Conservation (phyloP, 805 yeast species). For the Blastobotrys attinorum region DNA sequence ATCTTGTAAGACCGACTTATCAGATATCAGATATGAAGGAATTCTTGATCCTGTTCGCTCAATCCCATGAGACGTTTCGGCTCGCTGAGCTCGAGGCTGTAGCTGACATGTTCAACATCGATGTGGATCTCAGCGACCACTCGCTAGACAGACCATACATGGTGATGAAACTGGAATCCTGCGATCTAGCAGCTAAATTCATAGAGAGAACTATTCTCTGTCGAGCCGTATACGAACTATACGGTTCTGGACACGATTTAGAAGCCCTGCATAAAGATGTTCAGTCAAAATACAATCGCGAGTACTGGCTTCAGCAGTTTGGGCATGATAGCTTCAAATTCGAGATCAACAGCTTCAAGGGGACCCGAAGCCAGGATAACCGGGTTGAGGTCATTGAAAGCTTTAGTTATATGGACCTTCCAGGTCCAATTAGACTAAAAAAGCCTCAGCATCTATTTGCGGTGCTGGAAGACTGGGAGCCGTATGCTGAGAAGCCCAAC, state of each 20-base stretch:
- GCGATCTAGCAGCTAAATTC: constrained; percentile 56
- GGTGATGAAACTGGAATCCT: constrained; percentile 56
- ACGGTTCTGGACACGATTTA: constrained; percentile 61
- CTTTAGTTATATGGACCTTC: constrained; percentile 59
- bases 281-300: constrained; percentile 25
- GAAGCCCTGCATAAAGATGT: constrained; percentile 52
- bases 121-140: constrained; percentile 53
- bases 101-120: constrained; percentile 54
- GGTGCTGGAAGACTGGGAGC: constrained; percentile 64
- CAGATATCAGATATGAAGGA: constrained; percentile 24
- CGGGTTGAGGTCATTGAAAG: constrained; percentile 61
- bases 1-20: no score
- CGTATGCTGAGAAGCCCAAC: constrained; percentile 40
- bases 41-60: constrained; percentile 79
- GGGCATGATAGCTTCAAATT: constrained; percentile 55
- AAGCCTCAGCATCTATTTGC: constrained; percentile 64
- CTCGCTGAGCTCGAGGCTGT: constrained; percentile 76
- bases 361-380: constrained; percentile 44
- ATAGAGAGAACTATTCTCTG: constrained; percentile 62
- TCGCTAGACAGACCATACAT: constrained; percentile 59
- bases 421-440: constrained; percentile 74
- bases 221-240: constrained; percentile 72
- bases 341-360: constrained; percentile 71
- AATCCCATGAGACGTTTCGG: constrained; percentile 71
- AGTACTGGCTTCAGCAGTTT: constrained; percentile 18